Evolutionary conservation across 768 basidiomycete species (phyloP), one percentile per base, ranked within the genome.

Genomic region (Mrakia gelida): DNA sequence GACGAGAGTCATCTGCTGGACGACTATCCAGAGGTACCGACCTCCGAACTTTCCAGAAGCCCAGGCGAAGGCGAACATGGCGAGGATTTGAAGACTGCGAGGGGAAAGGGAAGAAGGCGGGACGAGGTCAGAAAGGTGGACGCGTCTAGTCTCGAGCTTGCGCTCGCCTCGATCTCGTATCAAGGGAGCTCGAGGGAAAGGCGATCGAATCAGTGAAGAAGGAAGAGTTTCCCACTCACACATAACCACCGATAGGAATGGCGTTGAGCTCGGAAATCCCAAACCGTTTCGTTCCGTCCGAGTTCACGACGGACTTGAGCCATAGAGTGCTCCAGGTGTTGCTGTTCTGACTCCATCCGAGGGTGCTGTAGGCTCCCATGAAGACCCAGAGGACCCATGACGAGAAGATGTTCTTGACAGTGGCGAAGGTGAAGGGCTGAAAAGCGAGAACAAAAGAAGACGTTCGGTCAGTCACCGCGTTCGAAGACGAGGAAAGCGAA

Each of bases 321-420:
- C 72, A 80, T 32, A 82, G 80, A 15, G 81, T 71, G 34, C 81
- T 80, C 81, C 81, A 82, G 11, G 76, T 68, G 73, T 81, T 82
- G 34, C 34, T 26, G 41, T 70, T 70, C 41, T 70, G 67, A 7
- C 18, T 23, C 67, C 67, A 70, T 41, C 67, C 67, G 67, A 70
- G 67, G 11, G 67, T 70, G 21, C 18, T 4, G 38, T 41, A 75
- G 21, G 67, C 54, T 15, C 52, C 16, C 78, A 63, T 52, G 59
- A 81, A 82, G 26, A 79, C 72, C 62, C 81, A 82, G 5, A 81
- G 62, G 56, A 80, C 38, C 75, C 75, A 79, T 3, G n/a, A 54
- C 16, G 30, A 18, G 54, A 80, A 79, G 23, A 81, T 78, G 34
- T 74, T 79, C 63, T 80, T 80, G 7, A 82, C 77, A 6, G 84